A percentile compares a stretch with the other conserved stretches of the same genome.
Evolutionary conservation across 2,329 filamentous ascomycete genomes (phyloP).

Genomic region (Alternaria consortialis): DNA sequence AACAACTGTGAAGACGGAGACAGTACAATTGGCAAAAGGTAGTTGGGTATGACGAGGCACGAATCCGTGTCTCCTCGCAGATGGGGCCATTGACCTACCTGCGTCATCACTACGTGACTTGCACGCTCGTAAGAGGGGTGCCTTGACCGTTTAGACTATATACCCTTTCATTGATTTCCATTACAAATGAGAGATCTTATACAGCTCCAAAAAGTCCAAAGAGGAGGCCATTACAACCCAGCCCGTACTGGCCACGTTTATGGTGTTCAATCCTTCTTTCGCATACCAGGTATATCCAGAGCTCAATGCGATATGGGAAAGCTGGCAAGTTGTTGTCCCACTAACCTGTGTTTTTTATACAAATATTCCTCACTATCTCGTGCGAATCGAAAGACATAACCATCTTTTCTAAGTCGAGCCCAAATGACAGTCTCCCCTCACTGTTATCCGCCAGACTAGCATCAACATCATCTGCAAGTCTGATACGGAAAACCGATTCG

Average conservation of each 20-base stretch:
- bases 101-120: not conserved
- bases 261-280: not conserved
- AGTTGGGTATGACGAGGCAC: not conserved
- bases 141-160: not conserved
- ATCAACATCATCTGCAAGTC: not conserved
- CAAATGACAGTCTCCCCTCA: not conserved
- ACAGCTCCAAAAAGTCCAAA: not conserved
- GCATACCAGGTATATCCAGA: not conserved
- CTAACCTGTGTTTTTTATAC: not conserved
- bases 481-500: not conserved
- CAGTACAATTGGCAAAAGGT: not conserved
- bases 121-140: not conserved
- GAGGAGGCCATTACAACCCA: no score
- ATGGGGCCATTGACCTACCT: not conserved
- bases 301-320: not conserved
- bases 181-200: not conserved
- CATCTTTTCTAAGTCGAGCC: not conserved
- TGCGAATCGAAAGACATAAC: not conserved
- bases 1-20: not conserved
- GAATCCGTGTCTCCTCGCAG: not conserved
- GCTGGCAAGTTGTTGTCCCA: not conserved
- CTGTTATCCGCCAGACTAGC: not conserved
- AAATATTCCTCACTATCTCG: not conserved
- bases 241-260: not conserved
- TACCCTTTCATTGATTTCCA: not conserved